phyloP scores from a whole-genome alignment of 495 filamentous ascomycete genomes.

The Tuber microsphaerosporum region DNA sequence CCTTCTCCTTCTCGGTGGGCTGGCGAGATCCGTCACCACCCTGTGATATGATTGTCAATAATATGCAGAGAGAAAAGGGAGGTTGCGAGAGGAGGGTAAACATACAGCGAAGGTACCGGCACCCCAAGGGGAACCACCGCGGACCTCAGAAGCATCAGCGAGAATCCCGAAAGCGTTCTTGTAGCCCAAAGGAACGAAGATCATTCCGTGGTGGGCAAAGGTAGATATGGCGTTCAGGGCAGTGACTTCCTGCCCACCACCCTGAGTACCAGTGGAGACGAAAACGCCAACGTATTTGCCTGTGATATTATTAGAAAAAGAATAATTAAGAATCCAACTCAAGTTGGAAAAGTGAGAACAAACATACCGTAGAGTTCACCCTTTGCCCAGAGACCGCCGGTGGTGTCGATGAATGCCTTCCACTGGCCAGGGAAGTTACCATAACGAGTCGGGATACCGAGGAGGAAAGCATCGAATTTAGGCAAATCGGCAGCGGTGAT shows the following conservation, averaged over 20 bases:
- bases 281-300: conserved; percentile 93
- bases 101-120: conserved; percentile 83
- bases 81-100: conserved; percentile 7
- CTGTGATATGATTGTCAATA: conserved; percentile 38
- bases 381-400: conserved; percentile 58
- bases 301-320: neutral
- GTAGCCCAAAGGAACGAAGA: conserved; percentile 93
- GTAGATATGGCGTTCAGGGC: conserved; percentile 77
- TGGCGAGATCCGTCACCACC: conserved; percentile 70
- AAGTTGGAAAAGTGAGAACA: neutral
- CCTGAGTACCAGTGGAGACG: conserved; percentile 69
- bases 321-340: neutral
- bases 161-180: conserved; percentile 65
- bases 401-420: conserved; percentile 53
- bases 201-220: conserved; percentile 84
- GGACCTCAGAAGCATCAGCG: conserved; percentile 63
- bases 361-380: conserved; percentile 26
- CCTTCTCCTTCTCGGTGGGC: conserved; percentile 65
- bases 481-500: conserved; percentile 57
- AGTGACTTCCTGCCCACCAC: conserved; percentile 92
- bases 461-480: conserved; percentile 80
- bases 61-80: neutral
- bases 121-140: conserved; percentile 86
- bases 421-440: conserved; percentile 98
- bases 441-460: conserved; percentile 96